Base-by-base conservation (phyloP, 192 early-diverging fungal genomes). In the Chytriomyces hyalinus region DNA sequence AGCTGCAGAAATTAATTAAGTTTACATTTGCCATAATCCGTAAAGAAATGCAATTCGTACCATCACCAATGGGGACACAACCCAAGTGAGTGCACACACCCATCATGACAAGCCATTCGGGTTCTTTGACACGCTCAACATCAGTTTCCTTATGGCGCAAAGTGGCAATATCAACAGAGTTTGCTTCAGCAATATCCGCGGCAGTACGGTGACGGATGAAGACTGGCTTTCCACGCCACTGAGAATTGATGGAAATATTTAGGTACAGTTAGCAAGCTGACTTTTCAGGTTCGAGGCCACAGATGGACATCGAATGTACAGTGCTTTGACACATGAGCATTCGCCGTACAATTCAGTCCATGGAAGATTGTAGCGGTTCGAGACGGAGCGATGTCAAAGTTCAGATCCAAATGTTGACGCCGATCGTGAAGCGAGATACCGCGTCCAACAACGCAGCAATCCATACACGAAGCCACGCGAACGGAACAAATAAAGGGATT, bases 151-250 rank as follows among this genome's bases (percentile, higher is more conserved):
- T 95, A 86, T 99, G 93, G 75, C 93, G 93, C 70, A 99, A 89
- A 70, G 92, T 90, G 61, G 85, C 61, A 67, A 99, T 78, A 81
- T 91, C 89, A 71, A 95, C 92, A 47, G 84, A 53, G 81, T 96
- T 93, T 72, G 96, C 96, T 81, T 97, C 97, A 7, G 89, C 90
- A 75, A 99, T 99, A 83, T 99, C 97, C 70, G 91, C 94, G 22
- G 89, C 85, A 45, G 97, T 99, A 77, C 97, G 91, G 87, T 99
- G 97, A 83, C 96, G 92, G 77, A 99, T 92, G 81, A 98, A 96
- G 65, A 99, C 91, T 47, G 97, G 97, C 91, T 99, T 99, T 85
- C 97, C 97, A 79, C 96, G 92, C 97, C 97, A 99, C 92, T 86
- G 61, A 28, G 62, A 66, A 24, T 49, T 15, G 15, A 28, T 65